A percentile compares a stretch with the other conserved stretches of the same genome.
Conservation (phyloP, 73 alveolate genomes). For the Durusdinium trenchii region DNA sequence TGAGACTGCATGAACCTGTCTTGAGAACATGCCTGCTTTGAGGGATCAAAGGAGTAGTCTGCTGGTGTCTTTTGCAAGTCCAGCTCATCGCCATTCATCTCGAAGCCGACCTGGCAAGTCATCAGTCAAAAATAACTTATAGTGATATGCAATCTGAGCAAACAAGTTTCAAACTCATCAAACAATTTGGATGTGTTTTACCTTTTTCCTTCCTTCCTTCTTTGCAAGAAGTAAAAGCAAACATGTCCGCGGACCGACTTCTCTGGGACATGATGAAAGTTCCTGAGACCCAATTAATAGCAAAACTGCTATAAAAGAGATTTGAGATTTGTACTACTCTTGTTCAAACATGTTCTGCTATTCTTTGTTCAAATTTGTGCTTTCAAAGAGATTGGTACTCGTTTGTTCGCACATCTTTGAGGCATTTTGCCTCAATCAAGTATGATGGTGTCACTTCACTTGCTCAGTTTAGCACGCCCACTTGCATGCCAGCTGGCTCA, state of each 20-base stretch:
- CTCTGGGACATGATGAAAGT: slow-evolving; percentile 38
- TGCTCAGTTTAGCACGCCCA: slow-evolving; percentile 37
- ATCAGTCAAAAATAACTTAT: neutral
- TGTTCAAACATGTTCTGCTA: neutral
- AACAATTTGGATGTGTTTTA: too few species aligned
- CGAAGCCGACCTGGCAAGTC: slow-evolving; percentile 71
- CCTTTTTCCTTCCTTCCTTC: too few species aligned
- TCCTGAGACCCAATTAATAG: neutral
- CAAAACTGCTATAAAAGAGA: too few species aligned
- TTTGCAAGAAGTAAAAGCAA: neutral
- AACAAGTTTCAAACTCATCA: too few species aligned
- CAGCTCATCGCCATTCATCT: slow-evolving; percentile 48
- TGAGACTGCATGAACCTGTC: too few species aligned
- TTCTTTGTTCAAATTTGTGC: neutral
- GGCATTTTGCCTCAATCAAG: neutral
- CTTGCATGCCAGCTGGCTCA: slow-evolving; percentile 43
- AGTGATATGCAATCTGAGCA: neutral
- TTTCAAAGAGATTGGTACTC: neutral
- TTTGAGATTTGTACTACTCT: neutral
- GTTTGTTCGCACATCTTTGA: neutral
- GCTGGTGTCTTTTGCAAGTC: slow-evolving; percentile 40
- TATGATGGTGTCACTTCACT: neutral
- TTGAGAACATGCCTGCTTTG: slow-evolving; percentile 7
- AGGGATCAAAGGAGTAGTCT: slow-evolving; percentile 35
- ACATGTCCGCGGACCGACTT: neutral